phyloP scores from a whole-genome alignment of 2,329 filamentous ascomycete species.

The Arthrobotrys entomopaga region DNA sequence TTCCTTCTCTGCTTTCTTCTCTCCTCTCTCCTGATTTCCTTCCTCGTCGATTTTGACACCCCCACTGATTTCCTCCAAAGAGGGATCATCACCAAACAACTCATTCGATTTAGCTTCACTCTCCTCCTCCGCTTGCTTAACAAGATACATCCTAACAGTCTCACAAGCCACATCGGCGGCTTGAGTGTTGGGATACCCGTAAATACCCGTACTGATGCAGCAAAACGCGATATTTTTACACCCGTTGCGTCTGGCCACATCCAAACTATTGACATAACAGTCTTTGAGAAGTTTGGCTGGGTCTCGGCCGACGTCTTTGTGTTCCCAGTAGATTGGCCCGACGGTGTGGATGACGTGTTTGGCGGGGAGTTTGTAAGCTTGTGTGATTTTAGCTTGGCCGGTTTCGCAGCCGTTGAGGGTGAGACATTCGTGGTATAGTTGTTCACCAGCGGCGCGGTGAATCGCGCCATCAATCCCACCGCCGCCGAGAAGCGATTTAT shows the following conservation, averaged over 20 bases:
- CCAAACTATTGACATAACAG: slow-evolving; percentile 77
- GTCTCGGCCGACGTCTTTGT: slow-evolving; percentile 61
- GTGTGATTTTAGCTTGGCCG: slow-evolving; percentile 83
- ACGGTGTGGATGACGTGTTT: slow-evolving; percentile 88
- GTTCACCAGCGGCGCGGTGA: slow-evolving; percentile 79
- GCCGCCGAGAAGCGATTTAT: slow-evolving; percentile 79
- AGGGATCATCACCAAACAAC: background rate
- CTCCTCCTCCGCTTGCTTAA: slow-evolving; percentile 60
- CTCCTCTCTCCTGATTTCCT: background rate
- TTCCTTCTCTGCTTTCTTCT: slow-evolving; percentile 4
- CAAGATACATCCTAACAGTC: slow-evolving; percentile 68
- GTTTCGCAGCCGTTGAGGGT: slow-evolving; percentile 77
- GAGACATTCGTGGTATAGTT: slow-evolving; percentile 76
- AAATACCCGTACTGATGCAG: slow-evolving; percentile 86
- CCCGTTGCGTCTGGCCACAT: slow-evolving; percentile 74
- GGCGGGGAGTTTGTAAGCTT: slow-evolving; percentile 78
- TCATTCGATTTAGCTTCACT: slow-evolving; percentile 41
- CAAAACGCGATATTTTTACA: slow-evolving; percentile 82
- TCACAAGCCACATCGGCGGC: slow-evolving; percentile 78
- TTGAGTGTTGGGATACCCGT: slow-evolving; percentile 80
- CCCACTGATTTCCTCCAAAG: slow-evolving; percentile 5
- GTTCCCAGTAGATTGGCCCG: slow-evolving; percentile 76
- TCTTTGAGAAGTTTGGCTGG: slow-evolving; percentile 64
- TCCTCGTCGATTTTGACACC: background rate
- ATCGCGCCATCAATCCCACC: slow-evolving; percentile 93